phyloP scores from a whole-genome alignment of 306 rosid species.

The Casuarina equisetifolia region DNA sequence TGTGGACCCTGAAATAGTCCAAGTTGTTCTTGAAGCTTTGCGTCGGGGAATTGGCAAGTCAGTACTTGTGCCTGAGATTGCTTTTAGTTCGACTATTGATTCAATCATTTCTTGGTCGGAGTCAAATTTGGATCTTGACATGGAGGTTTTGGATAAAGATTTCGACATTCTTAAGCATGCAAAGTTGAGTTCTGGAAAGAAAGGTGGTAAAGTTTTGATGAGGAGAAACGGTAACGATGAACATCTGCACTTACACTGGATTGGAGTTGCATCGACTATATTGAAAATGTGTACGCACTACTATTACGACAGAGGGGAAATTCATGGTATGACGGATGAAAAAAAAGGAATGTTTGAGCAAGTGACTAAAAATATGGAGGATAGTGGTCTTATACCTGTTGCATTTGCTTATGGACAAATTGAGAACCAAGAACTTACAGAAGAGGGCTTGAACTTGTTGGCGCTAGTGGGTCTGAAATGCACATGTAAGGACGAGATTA shows the following conservation, averaged over 20 bases:
- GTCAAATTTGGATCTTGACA: conserved; percentile 1
- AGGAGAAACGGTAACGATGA: conserved; percentile 21
- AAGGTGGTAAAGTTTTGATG: conserved; percentile 36
- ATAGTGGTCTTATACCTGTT: conserved; percentile 43
- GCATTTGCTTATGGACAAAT: conserved; percentile 57
- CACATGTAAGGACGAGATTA: conserved; percentile 19
- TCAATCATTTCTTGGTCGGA: conserved; percentile 35
- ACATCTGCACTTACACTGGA: conserved; percentile 44
- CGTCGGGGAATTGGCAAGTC: conserved; percentile 40
- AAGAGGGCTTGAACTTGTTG: conserved; percentile 45
- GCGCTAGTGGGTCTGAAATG: conserved; percentile 50
- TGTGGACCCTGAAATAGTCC: conserved; percentile 8
- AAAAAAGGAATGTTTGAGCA: conserved; percentile 26
- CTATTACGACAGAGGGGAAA: conserved; percentile 38
- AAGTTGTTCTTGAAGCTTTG: conserved; percentile 28
- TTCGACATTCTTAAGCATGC: conserved; percentile 19
- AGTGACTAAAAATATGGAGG: conserved; percentile 41
- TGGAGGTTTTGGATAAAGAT: background rate
- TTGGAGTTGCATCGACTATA: conserved; percentile 52
- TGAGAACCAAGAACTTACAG: conserved; percentile 26
- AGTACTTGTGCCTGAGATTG: conserved; percentile 23
- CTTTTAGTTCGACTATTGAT: conserved; percentile 11
- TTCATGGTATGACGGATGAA: conserved; percentile 30
- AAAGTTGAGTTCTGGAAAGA: conserved; percentile 25
- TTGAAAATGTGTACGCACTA: conserved; percentile 57